Conservation (phyloP, 208 protist species). For the Leishmania arabica region DNA sequence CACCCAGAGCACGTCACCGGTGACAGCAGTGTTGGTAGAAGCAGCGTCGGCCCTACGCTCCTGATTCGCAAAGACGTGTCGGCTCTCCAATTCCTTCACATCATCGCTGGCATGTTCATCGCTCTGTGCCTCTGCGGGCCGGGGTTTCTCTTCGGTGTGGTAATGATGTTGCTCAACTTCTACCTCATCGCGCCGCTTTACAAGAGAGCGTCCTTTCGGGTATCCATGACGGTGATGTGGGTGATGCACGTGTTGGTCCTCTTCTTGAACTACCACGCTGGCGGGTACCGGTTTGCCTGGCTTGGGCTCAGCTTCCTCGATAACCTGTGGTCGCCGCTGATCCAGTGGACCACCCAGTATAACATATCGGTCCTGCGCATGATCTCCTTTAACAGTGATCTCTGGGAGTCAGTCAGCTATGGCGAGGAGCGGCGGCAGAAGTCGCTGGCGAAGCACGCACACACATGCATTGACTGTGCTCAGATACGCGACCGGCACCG, state of each 20-base stretch:
- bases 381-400: constrained; percentile 74
- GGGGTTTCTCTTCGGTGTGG: constrained; percentile 41
- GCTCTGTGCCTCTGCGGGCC: constrained; percentile 43
- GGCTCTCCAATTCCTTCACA: constrained; percentile 42
- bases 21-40: too few relatives aligned
- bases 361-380: constrained; percentile 80
- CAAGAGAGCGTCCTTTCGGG: constrained; percentile 35
- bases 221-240: constrained; percentile 58
- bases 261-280: constrained; percentile 43
- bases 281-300: constrained; percentile 46
- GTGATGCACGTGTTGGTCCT: constrained; percentile 42
- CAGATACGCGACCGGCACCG: constrained; percentile 35
- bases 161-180: constrained; percentile 63
- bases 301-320: constrained; percentile 47
- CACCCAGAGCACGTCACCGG: background rate
- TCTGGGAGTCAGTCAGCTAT: constrained; percentile 34
- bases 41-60: background rate
- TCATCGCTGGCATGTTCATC: constrained; percentile 37
- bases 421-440: constrained; percentile 17
- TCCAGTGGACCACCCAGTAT: constrained; percentile 69
- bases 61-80: constrained; percentile 5
- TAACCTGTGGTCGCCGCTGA: constrained; percentile 21
- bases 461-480: constrained; percentile 47
- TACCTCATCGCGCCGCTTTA: constrained; percentile 41
- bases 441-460: constrained; percentile 32